phyloP scores from a whole-genome alignment of 2,329 filamentous ascomycete species.

The Amesomyces nigricolor region DNA sequence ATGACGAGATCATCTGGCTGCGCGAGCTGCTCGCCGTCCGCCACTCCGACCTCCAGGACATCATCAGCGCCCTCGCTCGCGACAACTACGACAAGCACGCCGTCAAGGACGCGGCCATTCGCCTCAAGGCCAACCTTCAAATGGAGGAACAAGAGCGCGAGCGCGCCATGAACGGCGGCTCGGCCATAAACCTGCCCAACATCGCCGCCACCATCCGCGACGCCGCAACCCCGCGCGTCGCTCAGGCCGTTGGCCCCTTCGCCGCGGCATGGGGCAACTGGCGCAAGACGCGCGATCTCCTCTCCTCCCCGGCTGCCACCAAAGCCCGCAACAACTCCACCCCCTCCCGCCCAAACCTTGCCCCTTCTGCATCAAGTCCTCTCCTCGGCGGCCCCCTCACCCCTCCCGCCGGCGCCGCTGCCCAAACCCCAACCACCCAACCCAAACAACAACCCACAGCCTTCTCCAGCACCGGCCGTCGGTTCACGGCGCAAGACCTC shows the following conservation, averaged over 20 bases:
- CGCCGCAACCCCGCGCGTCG: constrained; percentile 74
- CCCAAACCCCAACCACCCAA: constrained; percentile 48
- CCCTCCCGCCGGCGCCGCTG: constrained; percentile 59
- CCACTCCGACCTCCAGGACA: constrained; percentile 85
- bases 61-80: constrained; percentile 72
- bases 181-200: constrained; percentile 63
- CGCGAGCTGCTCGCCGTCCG: constrained; percentile 88
- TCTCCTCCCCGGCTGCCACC: constrained; percentile 40
- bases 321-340: constrained; percentile 40
- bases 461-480: constrained; percentile 54
- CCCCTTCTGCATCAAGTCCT: constrained; percentile 44
- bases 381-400: constrained; percentile 80
- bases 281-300: constrained; percentile 63
- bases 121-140: constrained; percentile 87
- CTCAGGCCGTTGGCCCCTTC: constrained; percentile 68
- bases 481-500: constrained; percentile 48
- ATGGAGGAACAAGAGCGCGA: constrained; percentile 98
- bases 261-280: constrained; percentile 97
- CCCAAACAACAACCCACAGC: constrained; percentile 49
- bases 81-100: constrained; percentile 70
- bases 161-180: constrained; percentile 67
- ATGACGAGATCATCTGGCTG: constrained; percentile 92
- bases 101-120: constrained; percentile 85
- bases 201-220: constrained; percentile 72
- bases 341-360: constrained; percentile 50